Conservation (phyloP, 2,329 filamentous ascomycete species). For the Meredithiella fracta region DNA sequence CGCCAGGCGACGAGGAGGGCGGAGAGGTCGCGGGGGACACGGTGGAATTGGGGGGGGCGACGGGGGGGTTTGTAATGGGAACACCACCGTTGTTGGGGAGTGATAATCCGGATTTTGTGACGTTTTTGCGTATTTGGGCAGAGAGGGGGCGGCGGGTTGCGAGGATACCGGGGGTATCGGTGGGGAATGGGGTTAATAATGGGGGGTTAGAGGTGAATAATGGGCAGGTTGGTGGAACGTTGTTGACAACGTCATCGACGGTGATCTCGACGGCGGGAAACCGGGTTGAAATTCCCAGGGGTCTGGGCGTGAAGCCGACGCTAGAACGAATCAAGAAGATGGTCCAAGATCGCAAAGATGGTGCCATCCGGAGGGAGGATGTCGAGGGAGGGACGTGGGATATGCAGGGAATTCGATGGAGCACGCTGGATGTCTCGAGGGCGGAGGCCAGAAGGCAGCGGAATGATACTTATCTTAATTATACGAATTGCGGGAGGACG, state of each 20-base stretch:
- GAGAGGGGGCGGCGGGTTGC: not conserved
- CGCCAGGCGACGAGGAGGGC: too few species aligned
- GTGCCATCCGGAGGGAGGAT: not conserved
- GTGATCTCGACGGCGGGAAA: too few species aligned
- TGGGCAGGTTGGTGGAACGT: too few species aligned
- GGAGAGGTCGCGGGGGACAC: slow-evolving; percentile 19
- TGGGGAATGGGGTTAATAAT: not conserved
- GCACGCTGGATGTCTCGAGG: slow-evolving; percentile 25
- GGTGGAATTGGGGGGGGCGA: not conserved
- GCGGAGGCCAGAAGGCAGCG: slow-evolving; percentile 34
- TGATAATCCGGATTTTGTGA: slow-evolving; percentile 31
- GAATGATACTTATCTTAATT: slow-evolving; percentile 37
- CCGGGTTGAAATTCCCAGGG: not conserved
- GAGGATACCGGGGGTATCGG: not conserved
- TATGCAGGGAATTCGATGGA: slow-evolving; percentile 44
- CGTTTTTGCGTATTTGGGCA: slow-evolving; percentile 35
- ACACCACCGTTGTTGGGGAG: slow-evolving; percentile 28
- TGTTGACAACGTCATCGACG: too few species aligned
- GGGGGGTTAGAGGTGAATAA: too few species aligned
- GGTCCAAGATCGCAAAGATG: not conserved
- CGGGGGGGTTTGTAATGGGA: slow-evolving; percentile 16
- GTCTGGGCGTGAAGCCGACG: not conserved
- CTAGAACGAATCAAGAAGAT: not conserved
- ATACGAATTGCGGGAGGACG: slow-evolving; percentile 31
- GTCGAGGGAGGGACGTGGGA: slow-evolving; percentile 40